phyloP scores from a whole-genome alignment of 2,329 filamentous ascomycete species.

The Colletotrichum shisoi region DNA sequence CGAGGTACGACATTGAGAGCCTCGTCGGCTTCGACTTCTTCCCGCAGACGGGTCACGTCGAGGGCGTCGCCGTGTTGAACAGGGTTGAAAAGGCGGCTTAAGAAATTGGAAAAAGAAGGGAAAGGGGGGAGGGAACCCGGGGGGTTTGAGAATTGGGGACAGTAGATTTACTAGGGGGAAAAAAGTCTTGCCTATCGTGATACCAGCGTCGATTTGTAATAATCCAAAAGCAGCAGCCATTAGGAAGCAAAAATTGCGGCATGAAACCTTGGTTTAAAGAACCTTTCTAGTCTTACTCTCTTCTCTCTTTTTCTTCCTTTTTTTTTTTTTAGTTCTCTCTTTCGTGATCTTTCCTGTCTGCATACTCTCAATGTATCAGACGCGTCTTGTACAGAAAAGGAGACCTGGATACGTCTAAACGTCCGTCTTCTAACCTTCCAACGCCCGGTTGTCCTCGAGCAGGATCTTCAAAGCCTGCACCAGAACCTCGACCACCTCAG shows the following conservation, averaged over 20 bases:
- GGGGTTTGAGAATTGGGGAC: not conserved
- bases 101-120: not conserved
- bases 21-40: constrained; percentile 96
- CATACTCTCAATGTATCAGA: constrained; percentile 28
- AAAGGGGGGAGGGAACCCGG: not conserved
- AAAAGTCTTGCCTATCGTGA: constrained; percentile 11
- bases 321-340: not conserved
- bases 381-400: constrained; percentile 16
- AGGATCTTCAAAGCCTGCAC: constrained; percentile 77
- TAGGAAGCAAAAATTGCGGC: not conserved
- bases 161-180: too few species aligned
- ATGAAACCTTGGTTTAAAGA: not conserved
- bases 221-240: constrained; percentile 1
- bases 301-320: not conserved
- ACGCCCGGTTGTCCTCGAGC: constrained; percentile 52
- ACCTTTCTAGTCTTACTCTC: constrained; percentile 4
- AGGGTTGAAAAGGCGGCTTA: constrained; percentile 55
- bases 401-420: not conserved
- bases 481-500: constrained; percentile 74
- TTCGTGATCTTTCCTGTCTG: constrained; percentile 14
- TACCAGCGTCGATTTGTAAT: constrained; percentile 21
- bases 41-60: constrained; percentile 80
- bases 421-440: constrained; percentile 20
- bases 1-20: constrained; percentile 85
- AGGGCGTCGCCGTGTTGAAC: constrained; percentile 72